phyloP scores from a whole-genome alignment of 352 stramenopile genomes.

The Phytophthora cryptogea region DNA sequence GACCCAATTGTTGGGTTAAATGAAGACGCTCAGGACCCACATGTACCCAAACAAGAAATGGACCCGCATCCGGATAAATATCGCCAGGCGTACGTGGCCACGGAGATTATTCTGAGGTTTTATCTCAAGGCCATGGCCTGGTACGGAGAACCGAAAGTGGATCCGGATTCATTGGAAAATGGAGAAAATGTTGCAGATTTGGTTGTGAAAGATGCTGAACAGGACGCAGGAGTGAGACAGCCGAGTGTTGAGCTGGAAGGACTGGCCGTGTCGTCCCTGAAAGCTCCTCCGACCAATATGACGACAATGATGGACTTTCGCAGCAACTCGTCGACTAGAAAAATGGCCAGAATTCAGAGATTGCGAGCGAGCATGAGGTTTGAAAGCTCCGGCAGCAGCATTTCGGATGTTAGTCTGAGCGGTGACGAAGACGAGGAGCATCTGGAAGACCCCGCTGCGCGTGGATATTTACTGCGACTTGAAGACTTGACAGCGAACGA shows the following conservation, averaged over 20 bases:
- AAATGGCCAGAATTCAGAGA: conserved; percentile 43
- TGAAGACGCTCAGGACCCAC: conserved; percentile 25
- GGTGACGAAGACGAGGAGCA: conserved; percentile 32
- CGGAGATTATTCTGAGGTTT: conserved; percentile 75
- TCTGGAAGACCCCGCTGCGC: conserved; percentile 39
- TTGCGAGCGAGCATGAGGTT: conserved; percentile 47
- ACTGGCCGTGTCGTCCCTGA: conserved; percentile 8
- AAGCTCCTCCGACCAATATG: conserved; percentile 14
- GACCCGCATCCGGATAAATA: conserved; percentile 48
- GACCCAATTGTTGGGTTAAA: not conserved
- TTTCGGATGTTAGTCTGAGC: conserved; percentile 42
- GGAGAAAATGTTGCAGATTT: not conserved
- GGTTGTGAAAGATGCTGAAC: conserved; percentile 3
- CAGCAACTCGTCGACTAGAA: conserved; percentile 41
- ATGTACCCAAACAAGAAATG: conserved; percentile 17
- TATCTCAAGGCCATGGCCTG: conserved; percentile 77
- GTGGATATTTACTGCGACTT: conserved; percentile 67
- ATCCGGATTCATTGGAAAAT: conserved; percentile 3
- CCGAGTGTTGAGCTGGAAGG: conserved; percentile 6
- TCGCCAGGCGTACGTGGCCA: conserved; percentile 59
- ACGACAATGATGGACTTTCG: conserved; percentile 34
- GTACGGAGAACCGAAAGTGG: conserved; percentile 58
- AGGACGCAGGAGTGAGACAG: not conserved
- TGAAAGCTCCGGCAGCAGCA: conserved; percentile 47
- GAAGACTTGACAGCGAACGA: conserved; percentile 67